A percentile compares a stretch with the other conserved stretches of the same genome.
phyloP scores from a whole-genome alignment of 768 basidiomycete genomes.

The Arthromyces matolae region DNA sequence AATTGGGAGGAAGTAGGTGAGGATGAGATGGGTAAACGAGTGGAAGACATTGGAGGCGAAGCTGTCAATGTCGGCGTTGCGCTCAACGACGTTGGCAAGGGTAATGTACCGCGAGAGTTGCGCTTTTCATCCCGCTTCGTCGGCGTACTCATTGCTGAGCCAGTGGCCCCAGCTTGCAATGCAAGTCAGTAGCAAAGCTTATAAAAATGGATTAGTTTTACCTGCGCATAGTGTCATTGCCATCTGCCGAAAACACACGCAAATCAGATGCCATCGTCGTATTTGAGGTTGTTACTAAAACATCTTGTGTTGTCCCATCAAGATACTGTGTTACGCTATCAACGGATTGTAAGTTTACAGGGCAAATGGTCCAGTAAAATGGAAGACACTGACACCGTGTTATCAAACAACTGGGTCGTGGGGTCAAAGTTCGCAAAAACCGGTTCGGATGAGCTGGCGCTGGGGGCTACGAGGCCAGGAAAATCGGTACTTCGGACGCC shows the following conservation, averaged over 20 bases:
- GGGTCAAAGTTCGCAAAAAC: conserved; percentile 38
- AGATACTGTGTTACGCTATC: conserved; percentile 40
- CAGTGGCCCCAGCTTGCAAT: no score
- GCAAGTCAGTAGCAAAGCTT: no score
- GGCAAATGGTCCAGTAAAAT: no score
- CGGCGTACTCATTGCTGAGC: conserved; percentile 8
- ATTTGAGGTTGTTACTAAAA: conserved; percentile 32
- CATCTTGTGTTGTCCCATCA: conserved; percentile 34
- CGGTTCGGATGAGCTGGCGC: conserved; percentile 22
- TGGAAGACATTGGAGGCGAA: neutral
- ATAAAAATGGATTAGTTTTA: conserved; percentile 14
- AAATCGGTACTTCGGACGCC: conserved; percentile 45
- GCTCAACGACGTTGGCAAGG: conserved; percentile 13
- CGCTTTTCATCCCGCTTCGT: conserved; percentile 3
- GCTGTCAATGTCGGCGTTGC: neutral
- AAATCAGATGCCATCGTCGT: conserved; percentile 36
- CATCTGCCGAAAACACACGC: conserved; percentile 36
- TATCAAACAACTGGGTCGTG: conserved; percentile 36
- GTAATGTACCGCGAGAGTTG: conserved; percentile 8
- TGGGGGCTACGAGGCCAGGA: conserved; percentile 38
- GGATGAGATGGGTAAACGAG: conserved; percentile 4
- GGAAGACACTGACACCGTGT: conserved; percentile 31
- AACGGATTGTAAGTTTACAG: no score
- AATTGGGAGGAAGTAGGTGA: conserved; percentile 14
- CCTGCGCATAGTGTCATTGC: conserved; percentile 39